Evolutionary conservation across 371 early-diverging fungal genomes (phyloP).

Genomic region (Coemansia sp.): DNA sequence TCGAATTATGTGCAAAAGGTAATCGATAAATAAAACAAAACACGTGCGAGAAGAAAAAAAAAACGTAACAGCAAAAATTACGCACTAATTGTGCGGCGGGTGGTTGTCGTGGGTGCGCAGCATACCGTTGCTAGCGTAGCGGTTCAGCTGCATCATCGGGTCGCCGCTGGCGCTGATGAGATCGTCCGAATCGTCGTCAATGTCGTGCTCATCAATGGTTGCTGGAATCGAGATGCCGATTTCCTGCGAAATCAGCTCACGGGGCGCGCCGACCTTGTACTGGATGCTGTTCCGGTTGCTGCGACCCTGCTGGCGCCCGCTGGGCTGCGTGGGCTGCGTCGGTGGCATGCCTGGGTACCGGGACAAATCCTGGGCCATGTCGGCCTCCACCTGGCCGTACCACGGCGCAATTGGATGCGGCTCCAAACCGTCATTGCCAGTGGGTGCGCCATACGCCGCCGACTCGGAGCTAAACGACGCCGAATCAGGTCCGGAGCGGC

Average conservation of each 20-base stretch:
- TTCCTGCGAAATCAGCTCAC: slow-evolving; percentile 47
- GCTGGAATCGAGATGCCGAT: slow-evolving; percentile 35
- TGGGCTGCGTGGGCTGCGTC: not conserved
- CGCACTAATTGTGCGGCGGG: not conserved
- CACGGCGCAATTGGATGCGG: slow-evolving; percentile 8
- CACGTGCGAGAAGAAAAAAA: not conserved
- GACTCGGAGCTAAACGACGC: not conserved
- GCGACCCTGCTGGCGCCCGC: slow-evolving; percentile 23
- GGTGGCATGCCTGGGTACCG: slow-evolving; percentile 33
- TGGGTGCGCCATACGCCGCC: not conserved
- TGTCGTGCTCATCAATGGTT: slow-evolving; percentile 31
- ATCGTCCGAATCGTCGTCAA: slow-evolving; percentile 31
- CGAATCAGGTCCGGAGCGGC: too few species aligned
- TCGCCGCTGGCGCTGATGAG: slow-evolving; percentile 19
- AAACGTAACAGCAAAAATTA: not conserved
- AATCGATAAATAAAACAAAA: not conserved
- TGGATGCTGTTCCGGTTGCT: slow-evolving; percentile 52
- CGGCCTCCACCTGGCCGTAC: slow-evolving; percentile 13
- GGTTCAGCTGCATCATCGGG: slow-evolving; percentile 35
- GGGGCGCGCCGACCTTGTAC: slow-evolving; percentile 48
- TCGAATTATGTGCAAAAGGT: too few species aligned
- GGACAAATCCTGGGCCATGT: slow-evolving; percentile 19
- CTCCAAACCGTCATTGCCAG: not conserved
- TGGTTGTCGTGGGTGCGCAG: slow-evolving; percentile 4
- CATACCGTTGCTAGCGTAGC: slow-evolving; percentile 23